Evolutionary conservation across 1,284 basidiomycete genomes (phyloP).

Genomic region (Moniliophthora roreri): DNA sequence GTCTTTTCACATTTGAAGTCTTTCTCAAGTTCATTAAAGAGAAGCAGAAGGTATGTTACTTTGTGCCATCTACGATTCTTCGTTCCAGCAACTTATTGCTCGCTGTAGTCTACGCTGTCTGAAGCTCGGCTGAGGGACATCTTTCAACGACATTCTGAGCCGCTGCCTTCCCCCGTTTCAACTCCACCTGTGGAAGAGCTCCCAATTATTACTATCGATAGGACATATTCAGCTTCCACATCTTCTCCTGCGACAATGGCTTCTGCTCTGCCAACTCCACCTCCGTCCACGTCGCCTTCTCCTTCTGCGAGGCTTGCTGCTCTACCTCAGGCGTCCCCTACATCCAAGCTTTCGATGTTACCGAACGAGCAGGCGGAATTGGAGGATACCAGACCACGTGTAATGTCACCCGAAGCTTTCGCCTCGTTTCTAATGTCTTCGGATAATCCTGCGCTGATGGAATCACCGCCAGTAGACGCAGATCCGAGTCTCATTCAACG

Average conservation of each 20-base stretch:
- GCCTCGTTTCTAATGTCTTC: slow-evolving; percentile 12
- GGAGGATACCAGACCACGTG: not conserved
- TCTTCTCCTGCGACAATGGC: not conserved
- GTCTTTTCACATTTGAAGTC: slow-evolving; percentile 46
- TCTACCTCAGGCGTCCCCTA: not conserved
- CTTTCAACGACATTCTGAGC: slow-evolving; percentile 11
- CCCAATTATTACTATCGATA: no score
- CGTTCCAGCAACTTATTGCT: slow-evolving; percentile 10
- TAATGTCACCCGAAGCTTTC: slow-evolving; percentile 11
- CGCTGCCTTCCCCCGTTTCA: not conserved
- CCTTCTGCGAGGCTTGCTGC: not conserved
- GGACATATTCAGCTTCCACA: not conserved
- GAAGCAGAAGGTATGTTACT: slow-evolving; percentile 56
- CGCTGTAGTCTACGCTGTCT: slow-evolving; percentile 45
- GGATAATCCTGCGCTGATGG: slow-evolving; percentile 22
- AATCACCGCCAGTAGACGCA: slow-evolving; percentile 51
- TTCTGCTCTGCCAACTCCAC: no score
- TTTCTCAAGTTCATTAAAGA: slow-evolving; percentile 72
- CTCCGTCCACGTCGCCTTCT: not conserved
- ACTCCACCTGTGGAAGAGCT: not conserved
- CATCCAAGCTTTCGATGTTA: not conserved
- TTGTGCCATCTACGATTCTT: not conserved
- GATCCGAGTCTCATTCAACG: not conserved
- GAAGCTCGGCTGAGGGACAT: slow-evolving; percentile 5
- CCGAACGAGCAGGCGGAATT: not conserved